Percentiles rank a stretch among this genome's conserved stretches.
Conservation (phyloP, 495 filamentous ascomycete species). For the Penicillium riverlandense region DNA sequence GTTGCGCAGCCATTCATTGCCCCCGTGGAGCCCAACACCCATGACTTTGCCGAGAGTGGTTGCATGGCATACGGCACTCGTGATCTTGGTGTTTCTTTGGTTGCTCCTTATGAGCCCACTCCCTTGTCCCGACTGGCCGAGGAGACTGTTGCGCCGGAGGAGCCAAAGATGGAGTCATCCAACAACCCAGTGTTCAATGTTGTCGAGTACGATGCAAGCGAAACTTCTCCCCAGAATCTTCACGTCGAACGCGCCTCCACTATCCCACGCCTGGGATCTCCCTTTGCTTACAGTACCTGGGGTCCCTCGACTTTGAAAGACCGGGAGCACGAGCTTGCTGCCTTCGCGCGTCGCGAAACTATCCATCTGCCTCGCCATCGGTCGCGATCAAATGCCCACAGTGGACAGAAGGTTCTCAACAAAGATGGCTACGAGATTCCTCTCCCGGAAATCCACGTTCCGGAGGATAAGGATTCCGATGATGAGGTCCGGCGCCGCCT, state of each 20-base stretch:
- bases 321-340: slow-evolving; percentile 21
- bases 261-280: slow-evolving; percentile 45
- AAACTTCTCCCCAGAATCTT: slow-evolving; percentile 10
- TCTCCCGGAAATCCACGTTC: slow-evolving; percentile 8
- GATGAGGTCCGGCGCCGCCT: slow-evolving; percentile 40
- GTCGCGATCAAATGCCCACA: slow-evolving; percentile 40
- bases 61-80: slow-evolving; percentile 54
- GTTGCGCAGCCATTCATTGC: slow-evolving; percentile 45
- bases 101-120: slow-evolving; percentile 67
- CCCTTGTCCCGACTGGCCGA: slow-evolving; percentile 59
- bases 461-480: slow-evolving; percentile 39
- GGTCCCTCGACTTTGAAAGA: slow-evolving; percentile 40
- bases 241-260: slow-evolving; percentile 17
- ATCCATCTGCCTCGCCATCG: slow-evolving; percentile 40
- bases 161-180: slow-evolving; percentile 26
- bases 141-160: slow-evolving; percentile 14
- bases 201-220: neutral
- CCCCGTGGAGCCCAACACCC: slow-evolving; percentile 10
- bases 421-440: slow-evolving; percentile 30
- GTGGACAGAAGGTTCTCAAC: slow-evolving; percentile 40
- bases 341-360: slow-evolving; percentile 28
- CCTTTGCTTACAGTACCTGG: slow-evolving; percentile 51
- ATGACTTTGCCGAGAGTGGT: slow-evolving; percentile 15
- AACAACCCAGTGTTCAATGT: slow-evolving; percentile 20
- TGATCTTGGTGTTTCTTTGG: slow-evolving; percentile 80